phyloP scores from a whole-genome alignment of 1,139 yeast genomes.

The Geotrichum restrictum region DNA sequence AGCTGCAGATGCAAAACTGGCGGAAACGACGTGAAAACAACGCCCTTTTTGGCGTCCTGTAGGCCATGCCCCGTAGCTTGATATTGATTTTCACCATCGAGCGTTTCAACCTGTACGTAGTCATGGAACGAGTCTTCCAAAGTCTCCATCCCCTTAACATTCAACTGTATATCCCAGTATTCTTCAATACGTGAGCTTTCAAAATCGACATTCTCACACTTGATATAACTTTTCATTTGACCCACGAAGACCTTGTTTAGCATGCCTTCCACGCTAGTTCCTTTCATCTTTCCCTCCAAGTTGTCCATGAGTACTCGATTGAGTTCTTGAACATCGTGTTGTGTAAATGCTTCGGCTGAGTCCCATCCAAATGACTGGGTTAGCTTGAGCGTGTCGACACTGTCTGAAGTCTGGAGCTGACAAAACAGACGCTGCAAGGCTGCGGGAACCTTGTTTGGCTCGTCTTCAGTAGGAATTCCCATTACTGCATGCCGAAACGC shows the following conservation, averaged over 20 bases:
- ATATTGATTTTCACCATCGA: slow-evolving; percentile 93
- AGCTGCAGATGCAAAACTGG: slow-evolving; percentile 89
- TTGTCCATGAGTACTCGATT: slow-evolving; percentile 94
- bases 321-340: slow-evolving; percentile 95
- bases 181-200: slow-evolving; percentile 91
- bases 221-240: slow-evolving; percentile 90
- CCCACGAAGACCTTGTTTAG: slow-evolving; percentile 87
- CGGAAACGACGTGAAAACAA: slow-evolving; percentile 84
- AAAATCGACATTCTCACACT: slow-evolving; percentile 90
- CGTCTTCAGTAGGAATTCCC: slow-evolving; percentile 72
- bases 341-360: slow-evolving; percentile 89
- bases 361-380: slow-evolving; percentile 98
- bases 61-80: slow-evolving; percentile 89
- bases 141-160: slow-evolving; percentile 77
- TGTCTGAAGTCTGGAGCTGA: slow-evolving; percentile 67
- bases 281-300: slow-evolving; percentile 87
- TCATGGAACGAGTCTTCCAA: slow-evolving; percentile 74
- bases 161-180: slow-evolving; percentile 95
- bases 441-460: slow-evolving; percentile 61
- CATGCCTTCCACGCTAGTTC: slow-evolving; percentile 74
- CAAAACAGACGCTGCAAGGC: slow-evolving; percentile 87
- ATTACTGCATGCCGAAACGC: slow-evolving; percentile 80
- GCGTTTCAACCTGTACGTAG: slow-evolving; percentile 81
- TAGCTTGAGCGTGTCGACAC: slow-evolving; percentile 80
- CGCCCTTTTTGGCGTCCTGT: slow-evolving; percentile 98